Evolutionary conservation across 2,329 filamentous ascomycete species (phyloP), one percentile per base, ranked within the genome.

Genomic region (Penicillium sp.): DNA sequence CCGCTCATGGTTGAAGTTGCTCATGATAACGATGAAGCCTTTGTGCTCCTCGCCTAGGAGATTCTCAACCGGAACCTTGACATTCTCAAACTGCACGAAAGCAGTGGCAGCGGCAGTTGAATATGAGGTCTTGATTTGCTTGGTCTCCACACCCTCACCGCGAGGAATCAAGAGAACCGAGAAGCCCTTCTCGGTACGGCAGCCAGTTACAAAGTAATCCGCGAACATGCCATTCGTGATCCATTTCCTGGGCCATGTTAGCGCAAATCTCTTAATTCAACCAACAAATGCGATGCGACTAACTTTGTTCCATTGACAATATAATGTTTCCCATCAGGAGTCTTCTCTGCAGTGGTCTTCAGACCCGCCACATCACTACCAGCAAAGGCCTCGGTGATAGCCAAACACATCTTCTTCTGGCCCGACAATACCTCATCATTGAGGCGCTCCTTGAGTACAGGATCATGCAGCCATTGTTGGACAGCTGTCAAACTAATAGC

Each of bases 1-100:
- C 33, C 89, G 84, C 78, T 92, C 90, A 77, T 94, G 90, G 81
- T 94, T 94, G 79, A 95, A 95, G 78, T 95, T 95, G 77, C 84
- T 86, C 71, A 94, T 82, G 70, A 95, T 91, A 31, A 94, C 89
- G 61, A 88, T 84, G 70, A 95, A 93, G 7, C 91, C 91, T 78
- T 93, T 90, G 80, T 94, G 86, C 77, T 95, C 91, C 71, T 90
- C 80, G 60, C 91, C 91, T 6, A 96, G 79, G 17, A 95, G 79
- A 74, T 94, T 87, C 71, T 86, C 84, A 0, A 86, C 88, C 0
- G 91, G 91, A 0, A 95, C 91, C 78, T 91, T 92, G 74, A 93
- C 90, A 65, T 94, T 89, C 75, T 93, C 89, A 73, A 90, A 93
- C 50, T 91, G 90, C 68, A 95, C 84, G 73, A 85, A 93, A 3